Evolutionary conservation across 2,329 filamentous ascomycete species (phyloP).

Genomic region (Colletotrichum siamense): DNA sequence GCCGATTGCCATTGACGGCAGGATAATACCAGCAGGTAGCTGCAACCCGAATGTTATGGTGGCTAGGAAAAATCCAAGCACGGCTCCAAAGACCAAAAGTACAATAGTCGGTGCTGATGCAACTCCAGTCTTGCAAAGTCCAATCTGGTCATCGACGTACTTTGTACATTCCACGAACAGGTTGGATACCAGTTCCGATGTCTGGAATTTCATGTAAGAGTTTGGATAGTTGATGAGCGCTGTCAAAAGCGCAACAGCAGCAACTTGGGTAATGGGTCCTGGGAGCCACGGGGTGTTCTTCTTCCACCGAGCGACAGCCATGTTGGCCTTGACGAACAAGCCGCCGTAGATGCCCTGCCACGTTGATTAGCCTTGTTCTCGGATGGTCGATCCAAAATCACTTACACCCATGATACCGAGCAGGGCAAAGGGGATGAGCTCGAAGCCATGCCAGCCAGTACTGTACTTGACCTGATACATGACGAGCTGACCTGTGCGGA

Average conservation of each 20-base stretch:
- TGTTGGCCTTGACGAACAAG: constrained; percentile 93
- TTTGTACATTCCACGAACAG: constrained; percentile 91
- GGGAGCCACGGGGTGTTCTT: constrained; percentile 70
- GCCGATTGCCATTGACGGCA: constrained; percentile 95
- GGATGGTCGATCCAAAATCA: constrained; percentile 24
- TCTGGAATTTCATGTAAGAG: constrained; percentile 93
- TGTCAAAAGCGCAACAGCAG: constrained; percentile 79
- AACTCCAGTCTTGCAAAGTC: constrained; percentile 86
- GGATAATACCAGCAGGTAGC: constrained; percentile 92
- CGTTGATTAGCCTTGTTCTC: constrained; percentile 14
- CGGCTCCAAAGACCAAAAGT: constrained; percentile 79
- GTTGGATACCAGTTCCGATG: constrained; percentile 87
- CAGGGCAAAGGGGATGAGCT: constrained; percentile 85
- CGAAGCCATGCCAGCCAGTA: constrained; percentile 91
- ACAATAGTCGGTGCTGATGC: constrained; percentile 84
- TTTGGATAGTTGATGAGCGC: constrained; percentile 95
- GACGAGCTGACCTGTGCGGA: constrained; percentile 93
- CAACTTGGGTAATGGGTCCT: constrained; percentile 79
- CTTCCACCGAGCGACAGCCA: constrained; percentile 83
- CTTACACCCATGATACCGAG: constrained; percentile 81
- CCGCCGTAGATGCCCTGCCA: constrained; percentile 84
- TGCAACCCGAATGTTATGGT: constrained; percentile 85
- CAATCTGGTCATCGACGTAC: constrained; percentile 83
- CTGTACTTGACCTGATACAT: constrained; percentile 96
- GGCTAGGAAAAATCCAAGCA: constrained; percentile 85